Evolutionary conservation across 441 rosid species (phyloP), one percentile per base, ranked within the genome.

Genomic region (Metrosideros polymorpha): DNA sequence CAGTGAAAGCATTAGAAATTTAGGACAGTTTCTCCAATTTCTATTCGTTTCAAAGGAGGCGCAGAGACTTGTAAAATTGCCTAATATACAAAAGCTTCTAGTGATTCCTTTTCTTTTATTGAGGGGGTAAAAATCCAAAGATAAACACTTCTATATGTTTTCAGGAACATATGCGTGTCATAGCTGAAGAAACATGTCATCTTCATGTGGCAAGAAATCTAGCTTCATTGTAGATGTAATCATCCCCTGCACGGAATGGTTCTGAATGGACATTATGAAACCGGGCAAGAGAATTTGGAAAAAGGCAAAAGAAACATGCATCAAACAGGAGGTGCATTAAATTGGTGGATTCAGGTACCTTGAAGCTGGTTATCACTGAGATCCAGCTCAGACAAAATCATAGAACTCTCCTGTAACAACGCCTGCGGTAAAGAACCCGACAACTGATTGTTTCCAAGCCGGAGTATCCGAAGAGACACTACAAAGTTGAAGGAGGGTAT

Each of bases 311-410:
- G 18, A 82, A 84, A 85, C 12, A 9, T 54, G 57, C 53, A 35
- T 57, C 51, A 85, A 43, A 51, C 29, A 5, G 57, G 47, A 84
- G 51, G 25, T 76, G 55, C 25, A 83, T 55, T 32, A 85, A 79
- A 56, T n/a, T 86, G 63, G 50, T 75, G 83, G 85, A 82, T 47
- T n/a, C 86, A 39, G 10, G 79, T 94, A 95, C 99, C 99, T 92
- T 93, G 93, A 22, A 97, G 92, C 89, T 90, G 95, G 89, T 97
- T 94, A 83, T 77, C 91, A 94, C 98, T 92, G 86, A 97, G 98
- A 91, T 97, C 98, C 82, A 97, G 92, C 87, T 96, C 98, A 76
- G 96, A 89, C 88, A 97, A 88, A 77, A 95, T 75, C 91, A 91
- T 92, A 79, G 96, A 94, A 89, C 93, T 93, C 83, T 93, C 98